These are phyloP conservation scores for Theobroma grandiflorum DNA, from an alignment of 441 rosid genomes.

Conservation along the genomic window DNA sequence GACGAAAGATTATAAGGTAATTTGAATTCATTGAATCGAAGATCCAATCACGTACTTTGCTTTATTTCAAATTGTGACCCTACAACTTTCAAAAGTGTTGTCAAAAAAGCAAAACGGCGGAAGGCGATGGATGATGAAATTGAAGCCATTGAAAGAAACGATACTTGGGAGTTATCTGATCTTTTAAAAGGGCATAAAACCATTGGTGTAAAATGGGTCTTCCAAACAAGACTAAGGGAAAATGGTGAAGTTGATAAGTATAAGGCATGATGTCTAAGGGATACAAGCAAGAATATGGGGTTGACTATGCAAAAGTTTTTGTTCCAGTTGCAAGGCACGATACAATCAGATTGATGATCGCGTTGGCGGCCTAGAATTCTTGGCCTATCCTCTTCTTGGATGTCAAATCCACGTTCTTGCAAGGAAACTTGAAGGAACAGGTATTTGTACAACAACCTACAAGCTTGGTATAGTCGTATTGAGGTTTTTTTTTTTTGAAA, in stretches of 20 bases:
- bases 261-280: background rate
- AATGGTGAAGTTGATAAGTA: background rate
- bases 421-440: background rate
- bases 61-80: background rate
- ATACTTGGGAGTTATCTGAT: background rate
- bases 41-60: constrained; percentile 11
- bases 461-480: background rate
- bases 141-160: background rate
- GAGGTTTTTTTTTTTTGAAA: background rate
- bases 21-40: background rate
- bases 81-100: background rate
- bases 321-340: background rate
- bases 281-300: background rate
- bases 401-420: background rate
- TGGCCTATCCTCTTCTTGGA: background rate
- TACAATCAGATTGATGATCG: background rate
- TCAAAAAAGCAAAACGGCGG: background rate
- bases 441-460: too few species aligned
- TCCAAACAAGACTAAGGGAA: background rate
- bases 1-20: constrained; percentile 6
- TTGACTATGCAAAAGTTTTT: background rate
- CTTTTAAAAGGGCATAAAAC: background rate
- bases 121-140: constrained; percentile 10
- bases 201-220: background rate
- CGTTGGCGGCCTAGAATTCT: background rate